Percentiles rank a stretch among this genome's conserved stretches.
Evolutionary conservation across 2,329 filamentous ascomycete genomes (phyloP).

Genomic region (Paraconiothyrium sp.): DNA sequence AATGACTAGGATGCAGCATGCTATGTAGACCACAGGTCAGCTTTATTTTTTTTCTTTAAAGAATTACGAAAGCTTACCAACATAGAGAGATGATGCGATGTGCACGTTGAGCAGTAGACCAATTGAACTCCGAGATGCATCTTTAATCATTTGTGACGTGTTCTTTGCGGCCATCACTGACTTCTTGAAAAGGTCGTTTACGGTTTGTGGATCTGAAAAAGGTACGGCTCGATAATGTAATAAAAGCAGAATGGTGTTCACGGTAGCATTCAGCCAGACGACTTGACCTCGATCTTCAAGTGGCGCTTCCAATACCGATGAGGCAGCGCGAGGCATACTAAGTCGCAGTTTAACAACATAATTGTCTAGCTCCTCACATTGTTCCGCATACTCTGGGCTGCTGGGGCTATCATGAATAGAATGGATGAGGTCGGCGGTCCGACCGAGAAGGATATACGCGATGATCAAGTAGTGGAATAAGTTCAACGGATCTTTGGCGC

Average conservation of each 20-base stretch:
- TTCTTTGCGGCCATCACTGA: slow-evolving; percentile 38
- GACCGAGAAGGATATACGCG: slow-evolving; percentile 41
- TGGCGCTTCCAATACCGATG: slow-evolving; percentile 32
- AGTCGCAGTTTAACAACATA: slow-evolving; percentile 38
- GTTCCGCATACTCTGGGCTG: slow-evolving; percentile 33
- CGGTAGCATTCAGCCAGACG: slow-evolving; percentile 37
- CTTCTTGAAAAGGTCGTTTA: slow-evolving; percentile 22
- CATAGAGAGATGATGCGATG: slow-evolving; percentile 33
- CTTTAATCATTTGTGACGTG: slow-evolving; percentile 38
- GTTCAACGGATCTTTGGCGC: slow-evolving; percentile 26
- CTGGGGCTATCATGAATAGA: slow-evolving; percentile 36
- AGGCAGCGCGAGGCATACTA: slow-evolving; percentile 35
- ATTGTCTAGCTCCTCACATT: slow-evolving; percentile 37
- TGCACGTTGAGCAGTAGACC: slow-evolving; percentile 39
- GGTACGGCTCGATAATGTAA: slow-evolving; percentile 33
- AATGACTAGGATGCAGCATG: slow-evolving; percentile 37
- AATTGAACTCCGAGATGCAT: slow-evolving; percentile 36
- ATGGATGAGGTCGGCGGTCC: slow-evolving; percentile 37
- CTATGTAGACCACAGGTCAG: neutral
- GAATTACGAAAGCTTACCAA: slow-evolving; percentile 15
- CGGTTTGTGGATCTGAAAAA: slow-evolving; percentile 1
- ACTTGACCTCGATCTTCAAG: slow-evolving; percentile 29
- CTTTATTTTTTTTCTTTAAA: too few species aligned
- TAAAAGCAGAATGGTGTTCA: slow-evolving; percentile 37
- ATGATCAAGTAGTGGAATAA: slow-evolving; percentile 35